Evolutionary conservation across 345 rosid species (phyloP).

Genomic region (Cardamine resedifolia): DNA sequence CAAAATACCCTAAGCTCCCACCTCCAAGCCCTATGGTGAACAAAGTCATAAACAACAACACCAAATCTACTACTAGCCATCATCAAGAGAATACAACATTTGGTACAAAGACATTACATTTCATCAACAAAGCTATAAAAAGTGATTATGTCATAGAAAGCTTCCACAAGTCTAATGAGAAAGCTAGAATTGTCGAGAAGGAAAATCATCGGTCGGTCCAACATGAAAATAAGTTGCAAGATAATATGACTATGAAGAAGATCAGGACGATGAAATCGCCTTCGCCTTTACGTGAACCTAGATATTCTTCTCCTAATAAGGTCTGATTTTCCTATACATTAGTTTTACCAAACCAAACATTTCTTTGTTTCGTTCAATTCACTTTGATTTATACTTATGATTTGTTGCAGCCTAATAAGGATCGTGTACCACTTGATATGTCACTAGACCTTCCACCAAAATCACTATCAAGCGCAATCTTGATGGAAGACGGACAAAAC

Average conservation of each 20-base stretch:
- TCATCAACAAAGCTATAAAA: constrained; percentile 86
- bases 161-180: constrained; percentile 50
- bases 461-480: constrained; percentile 50
- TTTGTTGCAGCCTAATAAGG: constrained; percentile 54
- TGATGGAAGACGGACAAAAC: constrained; percentile 56
- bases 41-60: constrained; percentile 33
- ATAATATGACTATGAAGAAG: constrained; percentile 38
- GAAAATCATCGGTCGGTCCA: constrained; percentile 46
- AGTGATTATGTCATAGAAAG: constrained; percentile 60
- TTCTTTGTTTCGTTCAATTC: neutral
- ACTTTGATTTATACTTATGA: neutral
- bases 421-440: constrained; percentile 47
- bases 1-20: constrained; percentile 28
- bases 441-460: constrained; percentile 53
- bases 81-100: constrained; percentile 49
- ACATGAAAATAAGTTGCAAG: constrained; percentile 41
- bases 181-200: constrained; percentile 38
- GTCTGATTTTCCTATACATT: constrained; percentile 32
- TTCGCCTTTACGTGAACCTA: constrained; percentile 67
- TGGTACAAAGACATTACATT: constrained; percentile 84
- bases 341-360: neutral
- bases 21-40: constrained; percentile 44
- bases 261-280: constrained; percentile 53
- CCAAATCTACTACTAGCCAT: constrained; percentile 25
- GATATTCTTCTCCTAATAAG: constrained; percentile 70